phyloP scores from a whole-genome alignment of 805 yeast species.

The Diddensiella transvaalensis region DNA sequence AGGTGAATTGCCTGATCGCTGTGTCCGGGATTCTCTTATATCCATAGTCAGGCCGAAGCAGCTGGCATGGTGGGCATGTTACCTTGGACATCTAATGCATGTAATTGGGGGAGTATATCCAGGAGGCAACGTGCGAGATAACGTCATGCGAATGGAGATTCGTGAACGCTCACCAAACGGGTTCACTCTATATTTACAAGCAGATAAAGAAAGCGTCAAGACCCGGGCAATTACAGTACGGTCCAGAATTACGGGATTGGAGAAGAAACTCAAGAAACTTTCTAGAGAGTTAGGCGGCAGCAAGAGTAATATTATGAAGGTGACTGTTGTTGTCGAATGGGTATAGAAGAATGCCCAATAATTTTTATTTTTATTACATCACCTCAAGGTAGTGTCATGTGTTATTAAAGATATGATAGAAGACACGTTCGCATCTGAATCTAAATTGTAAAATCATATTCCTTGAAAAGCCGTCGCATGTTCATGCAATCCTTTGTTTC shows the following conservation, averaged over 20 bases:
- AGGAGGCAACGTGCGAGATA: conserved; percentile 70
- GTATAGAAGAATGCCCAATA: conserved; percentile 1
- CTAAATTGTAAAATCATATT: conserved; percentile 47
- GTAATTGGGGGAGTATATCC: conserved; percentile 79
- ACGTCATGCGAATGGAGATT: conserved; percentile 21
- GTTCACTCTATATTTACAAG: conserved; percentile 25
- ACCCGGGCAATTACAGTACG: conserved; percentile 34
- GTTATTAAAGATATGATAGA: too few species aligned
- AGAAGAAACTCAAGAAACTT: conserved; percentile 57
- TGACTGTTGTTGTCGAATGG: conserved; percentile 17
- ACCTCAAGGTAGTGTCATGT: too few species aligned
- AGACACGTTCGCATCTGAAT: too few species aligned
- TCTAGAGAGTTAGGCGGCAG: conserved; percentile 33
- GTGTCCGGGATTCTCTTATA: conserved; percentile 37
- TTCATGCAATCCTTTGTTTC: conserved; percentile 61
- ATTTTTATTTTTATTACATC: background rate
- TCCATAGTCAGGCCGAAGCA: conserved; percentile 36
- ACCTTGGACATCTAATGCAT: conserved; percentile 69
- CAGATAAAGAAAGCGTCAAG: conserved; percentile 22
- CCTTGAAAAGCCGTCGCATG: conserved; percentile 54
- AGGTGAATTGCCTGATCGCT: conserved; percentile 57
- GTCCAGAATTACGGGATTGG: conserved; percentile 53
- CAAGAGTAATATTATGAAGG: conserved; percentile 14
- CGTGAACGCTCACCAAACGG: conserved; percentile 17
- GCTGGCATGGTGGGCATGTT: conserved; percentile 66